A percentile compares a stretch with the other conserved stretches of the same genome.
Evolutionary conservation across 768 basidiomycete species (phyloP).

Genomic region (Pholiota molesta): DNA sequence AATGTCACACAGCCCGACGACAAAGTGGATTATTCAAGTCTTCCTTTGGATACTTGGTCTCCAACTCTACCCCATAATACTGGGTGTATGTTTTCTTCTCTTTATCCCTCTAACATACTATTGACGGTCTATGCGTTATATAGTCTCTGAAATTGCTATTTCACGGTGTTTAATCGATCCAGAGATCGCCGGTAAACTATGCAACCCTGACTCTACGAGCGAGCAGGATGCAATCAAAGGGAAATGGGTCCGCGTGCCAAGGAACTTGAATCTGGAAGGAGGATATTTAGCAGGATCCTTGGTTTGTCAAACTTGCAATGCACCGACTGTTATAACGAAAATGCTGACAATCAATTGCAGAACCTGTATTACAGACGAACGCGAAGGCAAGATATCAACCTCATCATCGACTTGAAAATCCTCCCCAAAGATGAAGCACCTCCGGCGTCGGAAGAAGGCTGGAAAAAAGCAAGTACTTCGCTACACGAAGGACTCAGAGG

Average conservation of each 20-base stretch:
- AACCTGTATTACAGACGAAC: constrained; percentile 86
- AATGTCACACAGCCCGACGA: constrained; percentile 51
- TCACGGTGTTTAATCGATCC: constrained; percentile 70
- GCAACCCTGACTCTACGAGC: constrained; percentile 66
- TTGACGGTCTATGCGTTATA: constrained; percentile 7
- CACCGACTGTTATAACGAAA: neutral
- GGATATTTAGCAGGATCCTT: constrained; percentile 59
- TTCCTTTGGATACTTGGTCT: constrained; percentile 82
- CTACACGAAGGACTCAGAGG: constrained; percentile 64
- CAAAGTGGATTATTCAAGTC: constrained; percentile 59
- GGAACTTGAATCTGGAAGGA: constrained; percentile 73
- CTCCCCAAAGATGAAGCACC: constrained; percentile 59
- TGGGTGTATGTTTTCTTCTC: constrained; percentile 54
- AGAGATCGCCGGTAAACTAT: constrained; percentile 55
- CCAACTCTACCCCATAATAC: constrained; percentile 77
- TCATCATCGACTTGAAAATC: constrained; percentile 74
- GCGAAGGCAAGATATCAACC: constrained; percentile 76
- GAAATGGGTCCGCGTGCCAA: constrained; percentile 88
- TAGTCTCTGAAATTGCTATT: constrained; percentile 84
- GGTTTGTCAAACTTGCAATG: constrained; percentile 34
- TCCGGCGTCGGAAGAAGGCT: constrained; percentile 45
- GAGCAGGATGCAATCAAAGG: constrained; percentile 78
- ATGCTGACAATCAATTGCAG: constrained; percentile 25
- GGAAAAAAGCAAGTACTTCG: constrained; percentile 68
- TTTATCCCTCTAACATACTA: neutral